phyloP scores from a whole-genome alignment of 2,329 filamentous ascomycete genomes.

The Penicillium sp. region DNA sequence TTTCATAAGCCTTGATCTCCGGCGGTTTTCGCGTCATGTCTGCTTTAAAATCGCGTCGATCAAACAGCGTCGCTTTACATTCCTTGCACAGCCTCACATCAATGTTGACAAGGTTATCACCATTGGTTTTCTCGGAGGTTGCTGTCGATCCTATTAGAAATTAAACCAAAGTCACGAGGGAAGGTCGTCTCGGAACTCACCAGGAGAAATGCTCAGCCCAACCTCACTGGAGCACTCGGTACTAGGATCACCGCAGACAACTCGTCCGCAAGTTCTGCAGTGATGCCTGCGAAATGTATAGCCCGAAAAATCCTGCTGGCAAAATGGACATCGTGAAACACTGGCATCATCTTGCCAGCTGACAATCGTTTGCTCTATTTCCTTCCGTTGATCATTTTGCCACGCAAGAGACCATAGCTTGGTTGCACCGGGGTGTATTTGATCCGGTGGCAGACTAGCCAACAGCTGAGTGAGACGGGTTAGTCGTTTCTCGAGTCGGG shows the following conservation, averaged over 20 bases:
- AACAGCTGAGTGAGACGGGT: conserved; percentile 86
- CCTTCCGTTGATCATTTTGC: conserved; percentile 72
- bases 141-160: conserved; percentile 35
- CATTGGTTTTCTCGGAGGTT: conserved; percentile 43
- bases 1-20: conserved; percentile 78
- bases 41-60: conserved; percentile 72
- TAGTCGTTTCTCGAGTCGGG: conserved; percentile 83
- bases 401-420: conserved; percentile 56
- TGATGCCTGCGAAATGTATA: conserved; percentile 94
- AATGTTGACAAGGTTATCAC: conserved; percentile 60
- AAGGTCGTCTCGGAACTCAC: conserved; percentile 45
- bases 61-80: conserved; percentile 71
- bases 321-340: conserved; percentile 83
- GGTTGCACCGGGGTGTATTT: conserved; percentile 51
- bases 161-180: conserved; percentile 18
- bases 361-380: conserved; percentile 86
- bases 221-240: conserved; percentile 85
- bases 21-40: conserved; percentile 67
- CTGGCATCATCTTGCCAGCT: conserved; percentile 89
- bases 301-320: conserved; percentile 89
- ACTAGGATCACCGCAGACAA: conserved; percentile 83
- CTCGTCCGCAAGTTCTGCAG: conserved; percentile 86
- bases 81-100: conserved; percentile 91
- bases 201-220: conserved; percentile 69
- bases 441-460: conserved; percentile 69